These are phyloP conservation scores for Cladophialophora psammophila DNA, from an alignment of 2,329 filamentous ascomycete species.

Conservation along the genomic window DNA sequence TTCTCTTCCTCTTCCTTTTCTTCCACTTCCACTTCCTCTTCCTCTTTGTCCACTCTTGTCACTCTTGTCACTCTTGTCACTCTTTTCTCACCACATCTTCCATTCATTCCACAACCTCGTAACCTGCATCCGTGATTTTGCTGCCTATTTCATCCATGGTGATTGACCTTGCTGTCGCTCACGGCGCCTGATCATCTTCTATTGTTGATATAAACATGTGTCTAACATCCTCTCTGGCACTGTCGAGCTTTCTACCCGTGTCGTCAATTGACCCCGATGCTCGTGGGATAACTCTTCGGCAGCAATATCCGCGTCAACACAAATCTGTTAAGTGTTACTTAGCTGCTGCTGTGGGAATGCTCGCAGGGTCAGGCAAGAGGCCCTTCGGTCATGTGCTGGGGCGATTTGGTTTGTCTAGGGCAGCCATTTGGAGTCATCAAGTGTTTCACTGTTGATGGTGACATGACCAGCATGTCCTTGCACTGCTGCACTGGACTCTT, in stretches of 20 bases:
- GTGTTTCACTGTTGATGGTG: background rate
- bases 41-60: constrained; percentile 22
- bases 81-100: constrained; percentile 33
- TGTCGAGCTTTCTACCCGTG: no score
- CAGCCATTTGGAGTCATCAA: background rate
- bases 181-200: background rate
- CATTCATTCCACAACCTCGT: background rate
- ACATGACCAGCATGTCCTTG: background rate
- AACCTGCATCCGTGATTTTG: background rate
- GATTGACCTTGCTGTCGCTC: background rate
- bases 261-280: no score
- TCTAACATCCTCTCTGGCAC: no score
- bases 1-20: constrained; percentile 32
- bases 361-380: no score
- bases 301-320: no score
- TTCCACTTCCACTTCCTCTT: constrained; percentile 26
- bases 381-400: no score
- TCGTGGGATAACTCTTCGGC: no score
- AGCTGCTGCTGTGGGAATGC: no score
- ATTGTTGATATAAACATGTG: background rate
- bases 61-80: constrained; percentile 3
- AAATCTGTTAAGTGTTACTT: no score
- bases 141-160: background rate
- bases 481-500: background rate
- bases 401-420: no score